Evolutionary conservation across 192 early-diverging fungal species (phyloP).

Genomic region (Dissophora globulifera): DNA sequence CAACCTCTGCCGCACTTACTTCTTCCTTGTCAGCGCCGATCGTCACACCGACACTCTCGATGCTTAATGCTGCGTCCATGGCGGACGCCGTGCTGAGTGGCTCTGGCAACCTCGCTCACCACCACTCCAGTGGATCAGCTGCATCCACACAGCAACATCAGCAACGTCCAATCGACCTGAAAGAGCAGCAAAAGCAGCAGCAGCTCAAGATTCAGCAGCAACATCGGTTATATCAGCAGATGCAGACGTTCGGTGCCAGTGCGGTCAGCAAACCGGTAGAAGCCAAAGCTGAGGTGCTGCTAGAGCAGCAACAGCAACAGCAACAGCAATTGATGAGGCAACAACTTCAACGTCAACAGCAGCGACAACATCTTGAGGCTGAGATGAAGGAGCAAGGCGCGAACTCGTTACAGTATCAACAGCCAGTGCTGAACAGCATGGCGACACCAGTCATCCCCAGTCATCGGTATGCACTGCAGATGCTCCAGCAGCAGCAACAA

Average conservation of each 20-base stretch:
- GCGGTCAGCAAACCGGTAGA: slow-evolving; percentile 11
- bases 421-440: slow-evolving; percentile 21
- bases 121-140: slow-evolving; percentile 9
- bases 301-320: slow-evolving; percentile 47
- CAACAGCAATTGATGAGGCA: slow-evolving; percentile 47
- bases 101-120: slow-evolving; percentile 5
- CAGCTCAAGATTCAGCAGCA: slow-evolving; percentile 54
- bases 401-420: slow-evolving; percentile 15
- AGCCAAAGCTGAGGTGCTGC: slow-evolving; percentile 22
- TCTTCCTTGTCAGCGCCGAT: not conserved
- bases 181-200: slow-evolving; percentile 53
- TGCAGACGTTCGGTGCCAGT: slow-evolving; percentile 46
- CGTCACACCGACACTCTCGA: slow-evolving; percentile 21
- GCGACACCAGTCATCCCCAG: slow-evolving; percentile 45
- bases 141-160: slow-evolving; percentile 16
- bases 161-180: slow-evolving; percentile 24
- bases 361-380: slow-evolving; percentile 45
- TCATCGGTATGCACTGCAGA: slow-evolving; percentile 51
- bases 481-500: slow-evolving; percentile 47
- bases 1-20: not conserved
- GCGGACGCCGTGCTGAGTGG: not conserved
- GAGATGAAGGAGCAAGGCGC: slow-evolving; percentile 47
- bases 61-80: slow-evolving; percentile 1
- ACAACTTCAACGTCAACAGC: slow-evolving; percentile 50
- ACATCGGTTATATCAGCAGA: slow-evolving; percentile 48